Evolutionary conservation across 371 early-diverging fungal species (phyloP), one percentile per base, ranked within the genome.

Genomic region (Rhizopus delemar): DNA sequence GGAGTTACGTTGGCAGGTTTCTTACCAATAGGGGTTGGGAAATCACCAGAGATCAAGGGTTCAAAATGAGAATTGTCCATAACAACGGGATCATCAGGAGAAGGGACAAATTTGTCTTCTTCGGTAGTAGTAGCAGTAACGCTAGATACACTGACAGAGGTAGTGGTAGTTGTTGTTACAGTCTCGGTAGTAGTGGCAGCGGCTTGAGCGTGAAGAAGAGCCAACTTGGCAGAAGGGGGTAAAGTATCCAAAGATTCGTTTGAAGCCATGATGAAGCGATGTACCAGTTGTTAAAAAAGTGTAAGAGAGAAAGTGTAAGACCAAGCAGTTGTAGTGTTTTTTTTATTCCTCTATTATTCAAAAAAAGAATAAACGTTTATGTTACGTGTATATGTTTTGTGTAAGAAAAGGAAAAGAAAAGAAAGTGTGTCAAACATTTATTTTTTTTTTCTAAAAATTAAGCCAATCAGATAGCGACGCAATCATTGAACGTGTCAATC

Each of bases 161-260:
- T 38, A 2, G 39, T 38, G 5, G 39, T 35, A 32, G 32, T 34
- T 9, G 7, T 48, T 35, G 51, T 54, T 31, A 54, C 56, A 57
- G 46, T 41, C 56, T 35, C 43, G 38, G 53, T 35, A 28, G 62
- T 9, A 49, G 65, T 46, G 35, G 51, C 54, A 36, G 65, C 69
- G 39, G 75, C 71, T 50, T 77, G 74, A 53, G 81, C 77, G 46
- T 80, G 81, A 53, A 73, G 59, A 41, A 68, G 66, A 22, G 81
- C 81, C 46, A 80, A 65, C 57, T 77, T 61, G 51, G 75, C 81
- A 50, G 81, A 77, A 53, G 77, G 77, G 38, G 80, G 71, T 38
- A 79, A 66, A 45, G 46, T 53, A 32, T 73, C 69, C 63, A 72
- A 62, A 52, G 68, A 61, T 58, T 66, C 62, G 51, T 62, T 52